These are phyloP conservation scores for Lophium mytilinum DNA, from an alignment of 495 filamentous ascomycete species.

Conservation along the genomic window DNA sequence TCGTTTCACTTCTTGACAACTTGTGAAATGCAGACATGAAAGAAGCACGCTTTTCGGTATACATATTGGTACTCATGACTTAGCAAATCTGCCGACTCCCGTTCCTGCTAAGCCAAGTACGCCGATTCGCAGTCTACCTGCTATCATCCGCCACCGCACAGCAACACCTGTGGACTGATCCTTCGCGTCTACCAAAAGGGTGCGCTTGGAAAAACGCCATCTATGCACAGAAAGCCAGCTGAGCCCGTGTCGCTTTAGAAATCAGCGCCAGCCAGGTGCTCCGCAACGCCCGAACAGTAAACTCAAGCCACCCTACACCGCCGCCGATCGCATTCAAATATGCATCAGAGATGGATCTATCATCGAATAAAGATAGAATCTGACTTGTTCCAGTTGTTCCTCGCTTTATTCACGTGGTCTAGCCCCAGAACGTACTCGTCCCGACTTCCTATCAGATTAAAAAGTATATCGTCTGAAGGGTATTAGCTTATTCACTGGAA, in stretches of 20 bases:
- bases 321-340: not conserved
- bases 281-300: not conserved
- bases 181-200: not conserved
- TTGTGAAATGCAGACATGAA: too few relatives aligned
- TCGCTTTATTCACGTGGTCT: constrained; percentile 76
- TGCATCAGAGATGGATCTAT: not conserved
- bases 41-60: too few relatives aligned
- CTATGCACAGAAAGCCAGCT: constrained; percentile 5
- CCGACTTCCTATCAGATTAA: constrained; percentile 54
- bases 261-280: not conserved
- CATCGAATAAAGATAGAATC: constrained; percentile 63
- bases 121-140: too few relatives aligned
- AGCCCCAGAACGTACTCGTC: constrained; percentile 76
- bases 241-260: not conserved
- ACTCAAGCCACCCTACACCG: not conserved
- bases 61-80: too few relatives aligned
- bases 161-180: too few relatives aligned
- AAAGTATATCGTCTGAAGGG: constrained; percentile 62
- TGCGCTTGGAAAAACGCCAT: constrained; percentile 2
- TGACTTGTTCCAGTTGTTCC: constrained; percentile 49
- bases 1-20: too few relatives aligned
- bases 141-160: not conserved
- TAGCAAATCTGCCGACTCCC: too few relatives aligned
- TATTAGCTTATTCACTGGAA: not conserved
- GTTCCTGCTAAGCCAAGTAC: too few relatives aligned